Evolutionary conservation across 2,329 filamentous ascomycete genomes (phyloP).

Genomic region (Westerdykella sp.): DNA sequence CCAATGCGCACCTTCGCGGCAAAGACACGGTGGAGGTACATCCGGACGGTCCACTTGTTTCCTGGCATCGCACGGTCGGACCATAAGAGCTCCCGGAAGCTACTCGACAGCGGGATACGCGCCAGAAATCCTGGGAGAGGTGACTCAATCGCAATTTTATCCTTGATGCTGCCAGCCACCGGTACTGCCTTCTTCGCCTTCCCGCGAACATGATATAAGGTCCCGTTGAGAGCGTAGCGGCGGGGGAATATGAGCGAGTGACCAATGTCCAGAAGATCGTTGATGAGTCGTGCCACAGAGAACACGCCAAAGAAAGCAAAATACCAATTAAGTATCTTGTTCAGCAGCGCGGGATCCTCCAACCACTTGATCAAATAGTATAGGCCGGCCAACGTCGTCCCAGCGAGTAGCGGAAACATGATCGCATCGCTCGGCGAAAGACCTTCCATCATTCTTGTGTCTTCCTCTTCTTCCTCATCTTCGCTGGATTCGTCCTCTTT

Average conservation of each 20-base stretch:
- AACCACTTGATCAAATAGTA: conserved; percentile 90
- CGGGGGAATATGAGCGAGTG: conserved; percentile 67
- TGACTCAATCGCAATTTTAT: conserved; percentile 26
- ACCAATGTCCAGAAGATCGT: conserved; percentile 61
- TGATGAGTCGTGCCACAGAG: conserved; percentile 65
- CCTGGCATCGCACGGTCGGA: conserved; percentile 42
- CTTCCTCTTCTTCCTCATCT: conserved; percentile 50
- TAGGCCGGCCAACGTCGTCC: conserved; percentile 62
- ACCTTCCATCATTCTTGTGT: conserved; percentile 57
- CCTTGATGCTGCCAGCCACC: conserved; percentile 23
- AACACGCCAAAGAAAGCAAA: conserved; percentile 75
- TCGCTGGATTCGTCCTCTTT: conserved; percentile 48
- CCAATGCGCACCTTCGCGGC: conserved; percentile 49
- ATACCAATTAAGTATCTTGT: conserved; percentile 76
- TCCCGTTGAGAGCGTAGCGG: conserved; percentile 53
- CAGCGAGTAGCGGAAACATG: conserved; percentile 75
- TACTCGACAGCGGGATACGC: conserved; percentile 40
- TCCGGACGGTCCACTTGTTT: conserved; percentile 47
- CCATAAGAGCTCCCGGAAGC: conserved; percentile 43
- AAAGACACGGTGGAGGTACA: conserved; percentile 49
- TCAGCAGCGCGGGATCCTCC: conserved; percentile 72
- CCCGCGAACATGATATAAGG: conserved; percentile 45
- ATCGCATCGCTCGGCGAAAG: conserved; percentile 74
- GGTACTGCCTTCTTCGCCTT: conserved; percentile 28
- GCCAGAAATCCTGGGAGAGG: conserved; percentile 50